These are phyloP conservation scores for Albophoma yamanashiensis DNA, from an alignment of 2,329 filamentous ascomycete genomes.

Conservation along the genomic window DNA sequence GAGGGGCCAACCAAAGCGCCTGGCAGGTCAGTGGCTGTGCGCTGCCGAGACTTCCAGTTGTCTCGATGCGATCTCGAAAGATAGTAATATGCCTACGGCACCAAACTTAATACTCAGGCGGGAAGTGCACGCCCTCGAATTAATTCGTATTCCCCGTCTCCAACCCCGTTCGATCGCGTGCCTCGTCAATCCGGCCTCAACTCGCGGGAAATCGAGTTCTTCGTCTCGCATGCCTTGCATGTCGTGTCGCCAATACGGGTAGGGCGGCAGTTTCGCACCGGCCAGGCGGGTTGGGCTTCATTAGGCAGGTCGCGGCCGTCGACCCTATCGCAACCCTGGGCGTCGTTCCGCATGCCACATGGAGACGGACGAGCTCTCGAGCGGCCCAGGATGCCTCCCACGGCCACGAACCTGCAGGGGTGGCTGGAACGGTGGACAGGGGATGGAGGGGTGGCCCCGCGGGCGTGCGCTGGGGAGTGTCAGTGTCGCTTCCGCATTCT, in stretches of 20 bases:
- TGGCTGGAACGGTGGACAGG: background rate
- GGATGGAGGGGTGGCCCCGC: background rate
- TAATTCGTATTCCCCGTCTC: background rate
- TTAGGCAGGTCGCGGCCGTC: background rate
- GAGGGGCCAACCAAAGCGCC: background rate
- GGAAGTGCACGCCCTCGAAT: background rate
- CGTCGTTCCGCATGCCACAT: background rate
- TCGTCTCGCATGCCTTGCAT: background rate
- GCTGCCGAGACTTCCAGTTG: too few species aligned
- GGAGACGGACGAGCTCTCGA: background rate
- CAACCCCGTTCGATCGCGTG: background rate
- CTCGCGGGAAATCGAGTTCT: background rate
- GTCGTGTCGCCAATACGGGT: background rate
- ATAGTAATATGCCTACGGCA: too few species aligned
- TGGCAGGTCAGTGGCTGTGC: too few species aligned
- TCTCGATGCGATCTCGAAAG: too few species aligned
- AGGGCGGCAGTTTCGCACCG: background rate
- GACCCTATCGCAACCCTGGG: background rate
- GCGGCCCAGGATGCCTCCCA: background rate
- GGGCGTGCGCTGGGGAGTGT: background rate
- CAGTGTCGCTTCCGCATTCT: background rate
- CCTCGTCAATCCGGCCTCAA: background rate
- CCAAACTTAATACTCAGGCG: too few species aligned
- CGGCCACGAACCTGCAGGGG: background rate
- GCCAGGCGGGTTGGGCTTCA: background rate